Percentiles rank a stretch among this genome's conserved stretches.
Evolutionary conservation across 257 asterid species (phyloP).

Genomic region (Nyctanthes arbortristis): DNA sequence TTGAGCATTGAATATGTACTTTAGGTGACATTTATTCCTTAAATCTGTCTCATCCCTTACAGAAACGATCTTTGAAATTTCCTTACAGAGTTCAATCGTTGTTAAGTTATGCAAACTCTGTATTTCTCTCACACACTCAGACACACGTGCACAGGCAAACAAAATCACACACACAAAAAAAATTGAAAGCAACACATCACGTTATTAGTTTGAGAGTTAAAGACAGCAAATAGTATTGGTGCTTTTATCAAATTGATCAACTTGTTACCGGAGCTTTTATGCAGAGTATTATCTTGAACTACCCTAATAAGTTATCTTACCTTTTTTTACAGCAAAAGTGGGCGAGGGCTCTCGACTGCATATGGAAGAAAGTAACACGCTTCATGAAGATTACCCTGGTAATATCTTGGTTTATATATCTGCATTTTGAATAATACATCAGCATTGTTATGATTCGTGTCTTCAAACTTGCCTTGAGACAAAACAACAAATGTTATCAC

Average conservation of each 20-base stretch:
- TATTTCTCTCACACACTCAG: not conserved
- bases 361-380: constrained; percentile 54
- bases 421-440: not conserved
- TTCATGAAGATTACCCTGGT: constrained; percentile 65
- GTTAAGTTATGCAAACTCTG: not conserved
- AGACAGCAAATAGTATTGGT: not conserved
- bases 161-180: not conserved
- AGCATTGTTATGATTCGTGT: not conserved
- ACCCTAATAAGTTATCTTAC: constrained; percentile 18
- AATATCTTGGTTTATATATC: constrained; percentile 8
- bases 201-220: constrained; percentile 9
- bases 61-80: not conserved
- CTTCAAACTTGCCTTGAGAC: too few relatives aligned
- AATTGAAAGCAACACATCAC: constrained; percentile 14
- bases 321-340: constrained; percentile 52
- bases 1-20: not conserved
- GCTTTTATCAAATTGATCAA: not conserved
- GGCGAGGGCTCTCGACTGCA: constrained; percentile 44
- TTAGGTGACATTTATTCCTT: not conserved
- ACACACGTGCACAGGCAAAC: too few relatives aligned
- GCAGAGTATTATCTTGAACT: too few relatives aligned
- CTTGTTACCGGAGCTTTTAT: not conserved
- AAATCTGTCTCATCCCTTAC: not conserved
- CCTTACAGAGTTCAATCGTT: not conserved
- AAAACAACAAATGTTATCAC: too few relatives aligned